These are phyloP conservation scores for Lagerstroemia speciosa DNA, from an alignment of 345 rosid genomes.

Conservation along the genomic window DNA sequence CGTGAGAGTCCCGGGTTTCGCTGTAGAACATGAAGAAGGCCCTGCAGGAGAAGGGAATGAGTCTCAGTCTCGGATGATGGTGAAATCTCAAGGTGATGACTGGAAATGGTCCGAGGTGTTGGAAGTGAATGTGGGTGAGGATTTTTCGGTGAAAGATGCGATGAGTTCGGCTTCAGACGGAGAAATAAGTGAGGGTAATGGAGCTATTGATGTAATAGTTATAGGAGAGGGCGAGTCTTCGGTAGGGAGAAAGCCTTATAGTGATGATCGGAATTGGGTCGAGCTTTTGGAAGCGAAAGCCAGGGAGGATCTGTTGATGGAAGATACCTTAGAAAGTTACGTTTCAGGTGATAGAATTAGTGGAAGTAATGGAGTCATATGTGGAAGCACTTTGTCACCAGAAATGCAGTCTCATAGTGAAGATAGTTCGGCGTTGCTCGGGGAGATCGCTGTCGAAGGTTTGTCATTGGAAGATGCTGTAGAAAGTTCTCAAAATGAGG, in stretches of 20 bases:
- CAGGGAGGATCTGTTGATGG: not conserved
- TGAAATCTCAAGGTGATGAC: not conserved
- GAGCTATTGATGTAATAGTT: not conserved
- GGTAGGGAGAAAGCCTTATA: not conserved
- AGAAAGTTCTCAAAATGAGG: not conserved
- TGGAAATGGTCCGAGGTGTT: not conserved
- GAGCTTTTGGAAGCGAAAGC: not conserved
- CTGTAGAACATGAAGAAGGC: constrained; percentile 4
- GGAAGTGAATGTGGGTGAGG: not conserved
- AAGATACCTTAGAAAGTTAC: not conserved
- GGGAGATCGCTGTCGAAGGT: not conserved
- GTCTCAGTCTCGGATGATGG: not conserved
- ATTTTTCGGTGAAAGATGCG: not conserved
- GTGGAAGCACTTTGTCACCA: not conserved
- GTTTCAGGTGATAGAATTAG: not conserved
- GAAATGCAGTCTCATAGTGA: not conserved
- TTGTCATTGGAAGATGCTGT: not conserved
- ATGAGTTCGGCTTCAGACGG: not conserved
- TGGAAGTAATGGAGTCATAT: not conserved
- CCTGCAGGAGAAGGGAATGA: constrained; percentile 4
- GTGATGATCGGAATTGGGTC: not conserved
- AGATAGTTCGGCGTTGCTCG: not conserved
- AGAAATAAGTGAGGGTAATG: not conserved
- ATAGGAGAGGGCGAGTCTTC: not conserved
- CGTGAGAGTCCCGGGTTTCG: constrained; percentile 22